These are phyloP conservation scores for Meyerozyma athensensis DNA, from an alignment of 1,139 yeast genomes.

Conservation along the genomic window DNA sequence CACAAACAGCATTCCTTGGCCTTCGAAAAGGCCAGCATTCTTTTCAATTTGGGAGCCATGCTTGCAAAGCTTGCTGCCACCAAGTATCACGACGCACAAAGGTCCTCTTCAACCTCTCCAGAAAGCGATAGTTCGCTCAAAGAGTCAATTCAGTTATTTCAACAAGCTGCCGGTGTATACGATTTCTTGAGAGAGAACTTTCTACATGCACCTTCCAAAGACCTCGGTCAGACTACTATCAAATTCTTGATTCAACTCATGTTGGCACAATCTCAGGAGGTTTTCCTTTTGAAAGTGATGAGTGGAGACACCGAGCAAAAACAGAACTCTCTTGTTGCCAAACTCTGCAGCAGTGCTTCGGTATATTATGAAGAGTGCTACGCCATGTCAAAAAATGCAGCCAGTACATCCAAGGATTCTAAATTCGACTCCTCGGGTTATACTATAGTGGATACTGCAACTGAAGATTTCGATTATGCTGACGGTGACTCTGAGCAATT, in stretches of 20 bases:
- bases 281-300: slow-evolving; percentile 63
- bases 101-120: slow-evolving; percentile 35
- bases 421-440: slow-evolving; percentile 7
- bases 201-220: slow-evolving; percentile 84
- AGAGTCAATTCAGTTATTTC: slow-evolving; percentile 56
- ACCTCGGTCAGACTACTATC: slow-evolving; percentile 66
- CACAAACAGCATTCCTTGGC: slow-evolving; percentile 57
- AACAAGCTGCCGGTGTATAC: slow-evolving; percentile 77
- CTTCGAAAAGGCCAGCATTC: slow-evolving; percentile 81
- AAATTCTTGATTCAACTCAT: slow-evolving; percentile 59
- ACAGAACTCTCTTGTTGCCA: slow-evolving; percentile 67
- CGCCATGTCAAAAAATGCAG: slow-evolving; percentile 17
- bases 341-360: slow-evolving; percentile 62
- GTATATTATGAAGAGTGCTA: slow-evolving; percentile 50
- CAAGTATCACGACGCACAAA: slow-evolving; percentile 39
- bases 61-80: slow-evolving; percentile 47
- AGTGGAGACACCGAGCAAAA: slow-evolving; percentile 42
- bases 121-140: slow-evolving; percentile 49
- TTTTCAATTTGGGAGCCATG: slow-evolving; percentile 56
- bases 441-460: slow-evolving; percentile 14
- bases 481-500: slow-evolving; percentile 8
- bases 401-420: slow-evolving; percentile 8
- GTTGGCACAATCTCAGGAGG: slow-evolving; percentile 88
- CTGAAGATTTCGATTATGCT: slow-evolving; percentile 12
- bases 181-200: slow-evolving; percentile 74